These are phyloP conservation scores for Chlorella sp. DNA, from an alignment of 139 green algal species.

Conservation along the genomic window DNA sequence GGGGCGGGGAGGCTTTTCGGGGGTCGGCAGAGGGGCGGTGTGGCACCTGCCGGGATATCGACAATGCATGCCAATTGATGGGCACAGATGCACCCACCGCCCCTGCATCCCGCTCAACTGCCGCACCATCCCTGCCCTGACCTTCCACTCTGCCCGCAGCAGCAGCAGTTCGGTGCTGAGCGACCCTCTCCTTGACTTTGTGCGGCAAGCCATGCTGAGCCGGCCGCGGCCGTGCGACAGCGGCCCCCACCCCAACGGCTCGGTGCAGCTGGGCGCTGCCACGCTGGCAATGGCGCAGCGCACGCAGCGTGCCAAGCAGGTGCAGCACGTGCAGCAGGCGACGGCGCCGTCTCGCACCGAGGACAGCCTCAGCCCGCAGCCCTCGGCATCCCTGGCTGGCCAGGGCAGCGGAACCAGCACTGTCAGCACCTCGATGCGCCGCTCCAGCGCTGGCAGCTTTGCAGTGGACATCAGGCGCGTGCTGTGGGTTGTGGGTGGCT, in stretches of 20 bases:
- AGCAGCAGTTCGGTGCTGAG: neutral
- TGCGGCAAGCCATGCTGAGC: conserved; percentile 4
- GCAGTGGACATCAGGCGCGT: neutral
- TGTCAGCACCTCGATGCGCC: neutral
- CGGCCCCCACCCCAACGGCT: too few species aligned
- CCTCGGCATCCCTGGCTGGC: neutral
- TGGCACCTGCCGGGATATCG: too few species aligned
- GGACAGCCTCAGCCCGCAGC: too few species aligned
- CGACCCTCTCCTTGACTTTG: conserved; percentile 16
- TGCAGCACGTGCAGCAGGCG: too few species aligned
- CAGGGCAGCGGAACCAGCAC: neutral
- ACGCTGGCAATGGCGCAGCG: too few species aligned
- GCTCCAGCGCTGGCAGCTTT: neutral
- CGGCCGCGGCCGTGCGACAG: too few species aligned
- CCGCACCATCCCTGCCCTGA: neutral
- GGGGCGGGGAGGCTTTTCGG: neutral
- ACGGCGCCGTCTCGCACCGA: too few species aligned
- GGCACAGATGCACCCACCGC: too few species aligned
- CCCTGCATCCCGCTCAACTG: neutral
- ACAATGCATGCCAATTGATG: too few species aligned
- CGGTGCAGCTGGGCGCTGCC: too few species aligned
- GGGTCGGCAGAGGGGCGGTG: too few species aligned
- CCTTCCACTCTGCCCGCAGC: neutral
- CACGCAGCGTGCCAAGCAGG: too few species aligned
- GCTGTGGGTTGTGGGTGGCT: neutral